Base-by-base conservation (phyloP, 2,329 filamentous ascomycete genomes). In the Shiraia sp. region DNA sequence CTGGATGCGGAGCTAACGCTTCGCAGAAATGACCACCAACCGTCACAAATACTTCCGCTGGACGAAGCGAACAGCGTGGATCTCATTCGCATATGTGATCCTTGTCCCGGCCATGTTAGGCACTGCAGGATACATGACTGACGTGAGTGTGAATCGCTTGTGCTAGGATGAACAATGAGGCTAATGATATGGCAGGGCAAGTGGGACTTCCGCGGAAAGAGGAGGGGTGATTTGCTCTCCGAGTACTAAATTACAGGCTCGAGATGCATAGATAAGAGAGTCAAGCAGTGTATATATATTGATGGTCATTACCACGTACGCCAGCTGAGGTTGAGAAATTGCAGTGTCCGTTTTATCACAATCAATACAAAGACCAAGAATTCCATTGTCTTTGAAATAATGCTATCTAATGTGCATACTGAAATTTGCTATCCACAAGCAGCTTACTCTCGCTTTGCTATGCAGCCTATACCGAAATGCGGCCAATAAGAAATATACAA, bases 1-100 rank as follows among this genome's bases (percentile, higher is more conserved):
- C 14, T 19, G 27, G 14, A 6, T 12, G 10, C 7, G 9, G 33
- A 26, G 45, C 51, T 62, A 41, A 54, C 45, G 14, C 14, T 9
- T 12, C 10, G 16, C 63, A 96, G 91, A 87, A 70, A 88, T 96
- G 83, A 82, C 80, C 64, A 77, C 81, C 64, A 90, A 88, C 77
- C 87, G 93, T 55, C 86, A 91, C 81, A 90, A 90, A 75, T 96
- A 89, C 81, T 99, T 97, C 81, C 82, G 90, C 72, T 97, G 90
- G 89, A 97, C 87, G 25, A 81, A 83, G 37, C 80, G 87, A 63
- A 95, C 90, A 32, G 90, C 89, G 22, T 83, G 82, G 75, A 72
- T 96, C 63, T 85, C 86, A 4, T 82, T 96, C 66, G 77, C 86
- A 52, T 96, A 92, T 72, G 80, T 87, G 44, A 75, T 84, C 24